Evolutionary conservation across 495 filamentous ascomycete genomes (phyloP), one percentile per base, ranked within the genome.

Genomic region (Daldinia decipiens): DNA sequence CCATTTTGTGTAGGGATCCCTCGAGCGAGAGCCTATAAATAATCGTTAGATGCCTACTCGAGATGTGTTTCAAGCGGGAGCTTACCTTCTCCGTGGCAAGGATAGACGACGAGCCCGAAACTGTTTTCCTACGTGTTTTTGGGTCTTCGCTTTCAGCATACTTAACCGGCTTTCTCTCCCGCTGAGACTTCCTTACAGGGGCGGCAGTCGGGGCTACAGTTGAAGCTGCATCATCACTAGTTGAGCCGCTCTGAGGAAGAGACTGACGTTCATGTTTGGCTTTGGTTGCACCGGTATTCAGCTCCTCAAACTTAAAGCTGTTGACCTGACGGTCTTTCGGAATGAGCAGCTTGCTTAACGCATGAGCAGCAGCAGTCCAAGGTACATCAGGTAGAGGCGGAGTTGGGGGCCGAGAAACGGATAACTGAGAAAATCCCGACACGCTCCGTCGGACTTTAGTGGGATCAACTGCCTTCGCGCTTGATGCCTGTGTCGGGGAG

Each of bases 301-400:
- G 82, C 19, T 97, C 93, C 72, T 94, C 89, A 5, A 85, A 83
- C n/a, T 81, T 89, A 74, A 84, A 93, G 79, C 93, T 97, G 26
- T 78, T 83, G 0, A 89, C 92, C 77, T 92, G 87, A 9, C 92
- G 84, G 68, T 88, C 81, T 9, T 79, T 80, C 1, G 95, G 95
- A 54, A 97, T 91, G 27, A 98, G 86, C 4, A 94, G 78, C 75
- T 93, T 94, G 72, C 88, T 92, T 15, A 98, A 77, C 74, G 97
- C 94, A 72, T 89, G 85, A 0, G 93, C 84, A 13, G 93, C 93
- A 43, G 89, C 87, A 1, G 90, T 89, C 95, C 96, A 98, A 43
- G 88, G 83, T 0, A 98, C 90, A 27, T 93, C 89, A 5, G 93
- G 92, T 1, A 91, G 85, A 26, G 91, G 89, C 3, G 89, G 87